A percentile compares a stretch with the other conserved stretches of the same genome.
Conservation (phyloP, 495 filamentous ascomycete species). For the Physcia stellaris region DNA sequence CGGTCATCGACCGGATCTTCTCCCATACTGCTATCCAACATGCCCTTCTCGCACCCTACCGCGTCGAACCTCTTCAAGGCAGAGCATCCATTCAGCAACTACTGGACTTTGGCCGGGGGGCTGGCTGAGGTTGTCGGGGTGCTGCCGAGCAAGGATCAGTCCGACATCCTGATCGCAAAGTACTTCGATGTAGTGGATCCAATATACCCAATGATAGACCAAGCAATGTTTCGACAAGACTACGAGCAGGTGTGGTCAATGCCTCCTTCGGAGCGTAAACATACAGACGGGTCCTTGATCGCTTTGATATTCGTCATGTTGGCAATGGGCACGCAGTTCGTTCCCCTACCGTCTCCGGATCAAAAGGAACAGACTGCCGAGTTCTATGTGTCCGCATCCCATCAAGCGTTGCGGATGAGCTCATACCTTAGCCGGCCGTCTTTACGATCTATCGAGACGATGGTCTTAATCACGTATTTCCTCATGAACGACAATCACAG, state of each 20-base stretch:
- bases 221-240: slow-evolving; percentile 51
- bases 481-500: slow-evolving; percentile 68
- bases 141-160: slow-evolving; percentile 54
- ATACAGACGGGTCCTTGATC: slow-evolving; percentile 43
- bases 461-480: slow-evolving; percentile 63
- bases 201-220: slow-evolving; percentile 59
- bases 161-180: slow-evolving; percentile 51
- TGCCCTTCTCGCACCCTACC: slow-evolving; percentile 47
- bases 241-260: slow-evolving; percentile 59
- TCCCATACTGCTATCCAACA: slow-evolving; percentile 47
- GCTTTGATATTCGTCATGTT: slow-evolving; percentile 56
- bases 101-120: slow-evolving; percentile 62
- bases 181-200: slow-evolving; percentile 66
- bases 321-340: slow-evolving; percentile 61
- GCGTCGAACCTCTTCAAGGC: slow-evolving; percentile 50
- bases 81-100: slow-evolving; percentile 36
- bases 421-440: slow-evolving; percentile 56
- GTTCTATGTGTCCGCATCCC: slow-evolving; percentile 60
- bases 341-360: slow-evolving; percentile 36
- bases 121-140: slow-evolving; percentile 56
- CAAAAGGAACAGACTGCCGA: slow-evolving; percentile 56
- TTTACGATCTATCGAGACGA: slow-evolving; percentile 53
- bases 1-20: slow-evolving; percentile 11
- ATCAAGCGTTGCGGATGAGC: slow-evolving; percentile 52
- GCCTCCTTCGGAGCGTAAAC: slow-evolving; percentile 30